Evolutionary conservation across 345 rosid species (phyloP), one percentile per base, ranked within the genome.

Genomic region (Arabidopsis suecica): DNA sequence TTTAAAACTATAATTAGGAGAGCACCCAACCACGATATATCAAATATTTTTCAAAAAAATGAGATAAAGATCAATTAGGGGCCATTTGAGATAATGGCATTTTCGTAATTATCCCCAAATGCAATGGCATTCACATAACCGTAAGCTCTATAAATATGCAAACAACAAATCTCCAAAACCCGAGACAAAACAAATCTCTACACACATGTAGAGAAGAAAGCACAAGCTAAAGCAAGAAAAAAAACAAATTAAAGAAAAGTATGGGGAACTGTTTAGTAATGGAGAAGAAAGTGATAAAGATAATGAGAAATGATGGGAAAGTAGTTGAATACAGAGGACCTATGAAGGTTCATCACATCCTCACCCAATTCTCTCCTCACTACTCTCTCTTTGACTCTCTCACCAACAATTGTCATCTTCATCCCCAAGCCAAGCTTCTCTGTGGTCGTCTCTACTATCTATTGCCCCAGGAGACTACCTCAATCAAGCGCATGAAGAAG

Each of bases 211-310:
- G 25, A 65, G 14, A 71, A 61, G 75, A 78, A 60, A 68, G 67
- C 41, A 56, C 33, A 50, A 20, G 69, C 68, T 67, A 54, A 60
- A 68, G 56, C 14, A 22, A 65, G 11, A 41, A 16, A 25, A 38
- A 1, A 16, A 42, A 18, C 1, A 47, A 5, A 68, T 42, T n/a
- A n/a, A n/a, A 3, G 54, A 68, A 66, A 33, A n/a, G 30, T 42
- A 93, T 91, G 98, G 98, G 98, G 74, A 93, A 93, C 57, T 93
- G 98, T 88, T 49, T 93, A 67, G 85, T 81, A 72, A 42, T 62
- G 16, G 83, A 89, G 80, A 79, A 73, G 72, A 87, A 89, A 61
- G 71, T 77, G n/a, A 78, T 87, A 68, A 85, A 82, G 71, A 78
- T 88, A 34, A 81, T 88, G 82, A 88, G 82, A 86, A 80, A 88